phyloP scores from a whole-genome alignment of 140 eudicot species.

The Senecio squalidus region DNA sequence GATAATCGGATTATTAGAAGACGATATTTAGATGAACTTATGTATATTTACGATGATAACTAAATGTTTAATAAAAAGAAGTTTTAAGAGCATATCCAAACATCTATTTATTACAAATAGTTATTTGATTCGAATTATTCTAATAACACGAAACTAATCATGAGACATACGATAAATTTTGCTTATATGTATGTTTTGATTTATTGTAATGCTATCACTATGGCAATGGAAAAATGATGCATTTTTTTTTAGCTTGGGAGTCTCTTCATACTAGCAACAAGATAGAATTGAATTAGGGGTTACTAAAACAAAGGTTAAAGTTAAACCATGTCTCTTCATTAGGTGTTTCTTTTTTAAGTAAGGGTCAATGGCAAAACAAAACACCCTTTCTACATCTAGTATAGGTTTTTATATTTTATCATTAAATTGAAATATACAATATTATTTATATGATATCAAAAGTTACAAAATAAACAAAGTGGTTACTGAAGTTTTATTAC shows the following conservation, averaged over 20 bases:
- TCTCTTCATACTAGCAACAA: slow-evolving; percentile 8
- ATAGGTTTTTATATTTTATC: background rate
- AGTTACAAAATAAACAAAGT: background rate
- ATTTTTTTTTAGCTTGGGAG: too few species aligned
- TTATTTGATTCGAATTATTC: too few species aligned
- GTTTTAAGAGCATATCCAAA: too few species aligned
- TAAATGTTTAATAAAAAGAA: too few species aligned
- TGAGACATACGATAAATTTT: too few species aligned
- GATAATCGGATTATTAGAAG: background rate
- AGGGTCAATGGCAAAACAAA: slow-evolving; percentile 23
- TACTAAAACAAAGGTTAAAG: slow-evolving; percentile 2
- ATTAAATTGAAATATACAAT: background rate
- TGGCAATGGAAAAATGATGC: too few species aligned
- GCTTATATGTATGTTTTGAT: too few species aligned
- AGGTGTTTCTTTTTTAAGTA: slow-evolving; percentile 1
- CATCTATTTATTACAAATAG: too few species aligned
- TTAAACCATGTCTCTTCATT: slow-evolving; percentile 10
- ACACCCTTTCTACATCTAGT: slow-evolving; percentile 15
- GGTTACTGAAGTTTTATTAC: background rate
- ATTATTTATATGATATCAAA: background rate
- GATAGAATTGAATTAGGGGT: background rate
- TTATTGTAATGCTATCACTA: too few species aligned
- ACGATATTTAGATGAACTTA: too few species aligned
- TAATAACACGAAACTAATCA: too few species aligned
- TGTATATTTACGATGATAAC: too few species aligned